Base-by-base conservation (phyloP, 768 basidiomycete species). In the Clavaria fumosa region DNA sequence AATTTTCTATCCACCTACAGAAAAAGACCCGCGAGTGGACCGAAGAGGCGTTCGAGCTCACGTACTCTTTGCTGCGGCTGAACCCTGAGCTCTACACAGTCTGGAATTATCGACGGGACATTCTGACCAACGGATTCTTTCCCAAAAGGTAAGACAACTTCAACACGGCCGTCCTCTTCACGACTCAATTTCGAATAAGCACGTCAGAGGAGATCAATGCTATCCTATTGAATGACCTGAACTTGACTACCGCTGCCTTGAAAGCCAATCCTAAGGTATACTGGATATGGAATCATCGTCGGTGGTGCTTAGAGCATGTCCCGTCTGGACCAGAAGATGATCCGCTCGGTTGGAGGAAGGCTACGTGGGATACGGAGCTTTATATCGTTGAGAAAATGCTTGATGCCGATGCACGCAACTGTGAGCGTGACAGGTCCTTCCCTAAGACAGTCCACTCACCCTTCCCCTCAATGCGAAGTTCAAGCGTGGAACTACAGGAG, bases 221-320 rank as follows among this genome's bases (percentile, higher is more conserved):
- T 7, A 34, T 79, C 12, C 68, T 97, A 4, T 58, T 70, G 2
- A 63, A 70, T 27, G 95, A 99, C 40, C 59, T 99, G 20, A 58
- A 67, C 2, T 69, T 90, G 62, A 96, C 91, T 0, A 84, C 78
- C 53, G 59, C 65, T 3, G 76, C 81, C 4, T 68, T 99, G 31
- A 80, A 83, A 49, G 63, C 69, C 6, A 75, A 91, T 51, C 95
- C 95, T 10, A 99, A 97, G 53, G 78, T 95, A 14, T 99, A 99
- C 54, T 89, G 85, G 79, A 89, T 97, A 47, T 99, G 95, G 95
- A 96, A 90, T 52, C 90, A 99, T 50, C 75, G 95, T 26, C 66
- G 78, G 48, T 97, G 95, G 95, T 91, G 91, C 50, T 70, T 99
- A 2, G 79, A 82, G 53, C 72, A 79, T 38, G 70, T 93, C 7